Evolutionary conservation across 495 filamentous ascomycete genomes (phyloP).

Genomic region (Thermothielavioides terrestris): DNA sequence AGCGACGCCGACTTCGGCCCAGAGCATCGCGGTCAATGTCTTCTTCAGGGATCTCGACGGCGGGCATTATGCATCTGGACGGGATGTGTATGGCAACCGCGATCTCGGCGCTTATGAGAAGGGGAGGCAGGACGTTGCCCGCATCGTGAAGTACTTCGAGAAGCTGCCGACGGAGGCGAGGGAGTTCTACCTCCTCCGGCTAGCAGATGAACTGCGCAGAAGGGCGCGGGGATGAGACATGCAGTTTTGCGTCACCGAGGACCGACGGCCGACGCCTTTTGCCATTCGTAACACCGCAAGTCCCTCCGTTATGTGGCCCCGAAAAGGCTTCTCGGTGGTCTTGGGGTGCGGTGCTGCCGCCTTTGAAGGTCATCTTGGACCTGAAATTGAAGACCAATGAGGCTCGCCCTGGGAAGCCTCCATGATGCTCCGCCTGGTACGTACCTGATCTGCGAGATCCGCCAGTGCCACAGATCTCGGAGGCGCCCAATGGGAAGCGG

Average conservation of each 20-base stretch:
- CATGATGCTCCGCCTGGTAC: not conserved
- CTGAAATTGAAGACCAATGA: not conserved
- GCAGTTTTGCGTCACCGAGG: too few species aligned
- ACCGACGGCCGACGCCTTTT: too few species aligned
- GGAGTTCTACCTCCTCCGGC: conserved; percentile 65
- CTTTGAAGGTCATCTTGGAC: too few species aligned
- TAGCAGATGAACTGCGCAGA: conserved; percentile 57
- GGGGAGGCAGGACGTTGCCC: conserved; percentile 60
- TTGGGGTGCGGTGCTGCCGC: too few species aligned
- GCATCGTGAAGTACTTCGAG: conserved; percentile 58
- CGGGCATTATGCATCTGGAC: conserved; percentile 59
- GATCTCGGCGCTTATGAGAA: conserved; percentile 81
- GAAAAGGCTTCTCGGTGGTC: too few species aligned
- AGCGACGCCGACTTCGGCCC: conserved; percentile 52
- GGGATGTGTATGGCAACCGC: conserved; percentile 81
- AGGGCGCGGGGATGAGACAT: conserved; percentile 16
- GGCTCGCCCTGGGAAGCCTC: not conserved
- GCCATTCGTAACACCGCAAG: too few species aligned
- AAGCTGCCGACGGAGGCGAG: conserved; percentile 56
- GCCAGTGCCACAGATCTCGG: not conserved
- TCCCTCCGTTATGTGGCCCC: too few species aligned
- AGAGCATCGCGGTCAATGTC: conserved; percentile 73
- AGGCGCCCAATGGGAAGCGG: conserved; percentile 10
- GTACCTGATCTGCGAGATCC: conserved; percentile 9
- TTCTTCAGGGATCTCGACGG: conserved; percentile 67